phyloP scores from a whole-genome alignment of 768 basidiomycete genomes.

The Terana coerulea region DNA sequence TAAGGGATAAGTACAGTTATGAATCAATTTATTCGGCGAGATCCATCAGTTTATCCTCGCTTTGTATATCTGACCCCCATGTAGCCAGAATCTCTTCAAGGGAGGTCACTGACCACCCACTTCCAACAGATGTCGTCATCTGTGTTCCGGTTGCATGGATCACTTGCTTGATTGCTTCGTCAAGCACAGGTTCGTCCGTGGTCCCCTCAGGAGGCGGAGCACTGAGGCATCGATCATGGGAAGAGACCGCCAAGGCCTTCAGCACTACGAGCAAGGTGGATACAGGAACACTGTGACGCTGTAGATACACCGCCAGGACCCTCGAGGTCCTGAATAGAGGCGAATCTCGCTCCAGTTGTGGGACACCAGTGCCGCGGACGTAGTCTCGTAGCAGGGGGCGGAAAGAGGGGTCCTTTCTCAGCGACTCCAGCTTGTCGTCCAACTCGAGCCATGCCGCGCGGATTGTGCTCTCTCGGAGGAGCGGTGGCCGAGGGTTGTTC shows the following conservation, averaged over 20 bases:
- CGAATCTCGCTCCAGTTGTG: neutral
- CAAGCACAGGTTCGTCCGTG: slow-evolving; percentile 30
- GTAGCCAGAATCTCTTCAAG: slow-evolving; percentile 61
- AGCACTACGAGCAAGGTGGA: slow-evolving; percentile 63
- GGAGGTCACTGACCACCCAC: slow-evolving; percentile 70
- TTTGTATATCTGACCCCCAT: too few species aligned
- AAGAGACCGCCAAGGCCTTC: slow-evolving; percentile 57
- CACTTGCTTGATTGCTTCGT: slow-evolving; percentile 76
- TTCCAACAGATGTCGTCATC: slow-evolving; percentile 63
- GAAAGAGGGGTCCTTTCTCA: slow-evolving; percentile 32
- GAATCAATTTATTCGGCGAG: too few species aligned
- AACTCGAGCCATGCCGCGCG: slow-evolving; percentile 61
- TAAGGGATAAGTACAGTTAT: too few species aligned
- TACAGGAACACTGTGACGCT: slow-evolving; percentile 65
- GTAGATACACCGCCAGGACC: slow-evolving; percentile 66
- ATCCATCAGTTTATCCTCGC: too few species aligned
- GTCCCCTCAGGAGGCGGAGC: slow-evolving; percentile 50
- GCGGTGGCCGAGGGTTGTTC: slow-evolving; percentile 58
- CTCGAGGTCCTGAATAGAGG: slow-evolving; percentile 25
- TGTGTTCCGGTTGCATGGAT: slow-evolving; percentile 83
- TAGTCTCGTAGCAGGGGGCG: slow-evolving; percentile 48
- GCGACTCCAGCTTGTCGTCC: slow-evolving; percentile 49
- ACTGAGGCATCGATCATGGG: slow-evolving; percentile 52
- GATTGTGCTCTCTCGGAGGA: slow-evolving; percentile 71
- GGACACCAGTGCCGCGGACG: slow-evolving; percentile 19